These are phyloP conservation scores for Bacidia rubella DNA, from an alignment of 495 filamentous ascomycete species.

Conservation along the genomic window DNA sequence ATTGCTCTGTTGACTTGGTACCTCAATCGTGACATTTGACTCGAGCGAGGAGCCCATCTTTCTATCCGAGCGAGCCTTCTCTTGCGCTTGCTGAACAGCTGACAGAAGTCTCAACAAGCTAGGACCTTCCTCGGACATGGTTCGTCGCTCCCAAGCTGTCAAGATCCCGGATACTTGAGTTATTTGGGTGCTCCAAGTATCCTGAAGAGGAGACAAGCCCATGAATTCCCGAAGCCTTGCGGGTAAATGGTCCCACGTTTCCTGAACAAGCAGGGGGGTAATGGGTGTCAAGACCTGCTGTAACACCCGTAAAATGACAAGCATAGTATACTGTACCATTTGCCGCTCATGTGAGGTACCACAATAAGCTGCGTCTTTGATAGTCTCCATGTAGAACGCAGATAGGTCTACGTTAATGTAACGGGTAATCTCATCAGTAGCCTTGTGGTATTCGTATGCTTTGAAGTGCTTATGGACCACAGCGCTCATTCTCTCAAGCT, in stretches of 20 bases:
- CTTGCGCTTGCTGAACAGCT: conserved; percentile 57
- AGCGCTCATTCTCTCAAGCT: conserved; percentile 48
- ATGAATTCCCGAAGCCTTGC: conserved; percentile 36
- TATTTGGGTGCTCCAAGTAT: conserved; percentile 15
- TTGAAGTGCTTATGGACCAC: conserved; percentile 48
- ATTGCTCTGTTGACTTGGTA: conserved; percentile 7
- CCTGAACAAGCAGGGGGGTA: conserved; percentile 73
- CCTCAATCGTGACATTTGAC: conserved; percentile 7
- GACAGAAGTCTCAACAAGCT: conserved; percentile 40
- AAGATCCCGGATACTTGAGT: conserved; percentile 22
- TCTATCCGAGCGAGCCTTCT: conserved; percentile 33
- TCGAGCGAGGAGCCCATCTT: conserved; percentile 11
- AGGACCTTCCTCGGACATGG: conserved; percentile 40
- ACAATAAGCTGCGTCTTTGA: conserved; percentile 76
- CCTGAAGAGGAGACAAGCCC: background rate
- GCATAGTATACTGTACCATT: conserved; percentile 52
- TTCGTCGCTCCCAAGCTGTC: conserved; percentile 13
- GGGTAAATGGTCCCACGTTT: conserved; percentile 70
- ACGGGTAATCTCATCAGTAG: conserved; percentile 51
- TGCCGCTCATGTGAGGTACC: conserved; percentile 38
- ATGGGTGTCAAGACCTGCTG: conserved; percentile 67
- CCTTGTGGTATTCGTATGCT: conserved; percentile 73
- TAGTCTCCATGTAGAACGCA: conserved; percentile 80
- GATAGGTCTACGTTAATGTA: conserved; percentile 77
- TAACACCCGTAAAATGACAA: conserved; percentile 54